Evolutionary conservation across 2,329 filamentous ascomycete genomes (phyloP).

Genomic region (Fusarium acutatum): DNA sequence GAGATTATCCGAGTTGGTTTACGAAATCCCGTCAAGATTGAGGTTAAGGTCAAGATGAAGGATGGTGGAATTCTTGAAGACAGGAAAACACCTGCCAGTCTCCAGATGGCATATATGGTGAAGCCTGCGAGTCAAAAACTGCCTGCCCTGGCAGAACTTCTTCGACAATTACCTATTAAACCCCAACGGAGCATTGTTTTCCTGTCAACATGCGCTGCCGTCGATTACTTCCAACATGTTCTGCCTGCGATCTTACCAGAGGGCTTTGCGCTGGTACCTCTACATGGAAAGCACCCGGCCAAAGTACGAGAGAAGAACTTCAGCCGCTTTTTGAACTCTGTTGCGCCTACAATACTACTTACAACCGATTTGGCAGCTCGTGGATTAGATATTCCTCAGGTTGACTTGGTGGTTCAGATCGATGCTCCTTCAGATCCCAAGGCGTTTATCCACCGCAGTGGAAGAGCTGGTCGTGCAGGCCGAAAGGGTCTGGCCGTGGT

Average conservation of each 20-base stretch:
- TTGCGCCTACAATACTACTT: slow-evolving; percentile 80
- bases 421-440: slow-evolving; percentile 88
- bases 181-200: slow-evolving; percentile 92
- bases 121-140: slow-evolving; percentile 82
- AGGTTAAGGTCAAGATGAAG: slow-evolving; percentile 85
- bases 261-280: slow-evolving; percentile 75
- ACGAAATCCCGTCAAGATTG: slow-evolving; percentile 93
- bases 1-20: slow-evolving; percentile 92
- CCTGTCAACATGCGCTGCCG: slow-evolving; percentile 90
- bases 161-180: slow-evolving; percentile 73
- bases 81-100: slow-evolving; percentile 86
- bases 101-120: slow-evolving; percentile 89
- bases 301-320: slow-evolving; percentile 92
- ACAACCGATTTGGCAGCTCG: slow-evolving; percentile 93
- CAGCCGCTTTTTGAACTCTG: slow-evolving; percentile 76
- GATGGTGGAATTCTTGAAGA: slow-evolving; percentile 75
- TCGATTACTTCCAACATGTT: slow-evolving; percentile 91
- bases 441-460: slow-evolving; percentile 92
- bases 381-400: slow-evolving; percentile 89
- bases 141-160: slow-evolving; percentile 74
- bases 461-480: slow-evolving; percentile 88
- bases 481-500: slow-evolving; percentile 85
- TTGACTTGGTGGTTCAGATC: slow-evolving; percentile 90
- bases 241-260: slow-evolving; percentile 76
- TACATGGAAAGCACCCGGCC: slow-evolving; percentile 92